A percentile compares a stretch with the other conserved stretches of the same genome.
phyloP scores from a whole-genome alignment of 345 rosid genomes.

The Physaria fendleri region DNA sequence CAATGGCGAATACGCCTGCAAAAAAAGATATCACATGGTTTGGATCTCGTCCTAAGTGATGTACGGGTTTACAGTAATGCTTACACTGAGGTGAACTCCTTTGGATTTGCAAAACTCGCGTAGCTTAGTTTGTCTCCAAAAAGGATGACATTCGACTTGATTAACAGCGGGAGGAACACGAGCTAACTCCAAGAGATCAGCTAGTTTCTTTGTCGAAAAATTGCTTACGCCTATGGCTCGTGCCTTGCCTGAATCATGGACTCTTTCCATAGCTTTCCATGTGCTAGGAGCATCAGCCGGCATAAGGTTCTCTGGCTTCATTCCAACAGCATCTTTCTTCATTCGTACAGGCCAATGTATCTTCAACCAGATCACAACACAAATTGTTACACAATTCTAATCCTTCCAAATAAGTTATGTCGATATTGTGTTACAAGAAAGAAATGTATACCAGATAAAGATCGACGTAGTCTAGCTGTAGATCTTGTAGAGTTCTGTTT shows the following conservation, averaged over 20 bases:
- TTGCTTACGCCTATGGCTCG: constrained; percentile 83
- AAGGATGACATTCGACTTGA: constrained; percentile 88
- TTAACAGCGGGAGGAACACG: constrained; percentile 73
- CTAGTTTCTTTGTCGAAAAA: constrained; percentile 73
- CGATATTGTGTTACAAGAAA: no score
- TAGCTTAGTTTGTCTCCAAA: constrained; percentile 63
- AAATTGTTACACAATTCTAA: neutral
- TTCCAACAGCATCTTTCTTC: constrained; percentile 52
- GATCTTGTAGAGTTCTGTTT: constrained; percentile 51
- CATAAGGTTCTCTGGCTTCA: constrained; percentile 49
- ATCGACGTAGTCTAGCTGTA: constrained; percentile 71
- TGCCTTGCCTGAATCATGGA: constrained; percentile 57
- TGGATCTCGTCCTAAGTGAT: no score
- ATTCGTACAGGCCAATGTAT: constrained; percentile 77
- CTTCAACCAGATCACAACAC: constrained; percentile 32
- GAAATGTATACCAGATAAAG: constrained; percentile 80
- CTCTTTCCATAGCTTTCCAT: constrained; percentile 79
- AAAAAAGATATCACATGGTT: neutral
- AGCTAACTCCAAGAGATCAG: constrained; percentile 54
- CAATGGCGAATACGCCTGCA: constrained; percentile 80
- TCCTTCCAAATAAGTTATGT: no score
- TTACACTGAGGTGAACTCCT: constrained; percentile 68
- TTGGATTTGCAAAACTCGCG: constrained; percentile 64
- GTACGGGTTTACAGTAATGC: no score
- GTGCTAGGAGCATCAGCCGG: constrained; percentile 60